Base-by-base conservation (phyloP, 2,329 filamentous ascomycete genomes). In the Phialemonium atrogriseum region DNA sequence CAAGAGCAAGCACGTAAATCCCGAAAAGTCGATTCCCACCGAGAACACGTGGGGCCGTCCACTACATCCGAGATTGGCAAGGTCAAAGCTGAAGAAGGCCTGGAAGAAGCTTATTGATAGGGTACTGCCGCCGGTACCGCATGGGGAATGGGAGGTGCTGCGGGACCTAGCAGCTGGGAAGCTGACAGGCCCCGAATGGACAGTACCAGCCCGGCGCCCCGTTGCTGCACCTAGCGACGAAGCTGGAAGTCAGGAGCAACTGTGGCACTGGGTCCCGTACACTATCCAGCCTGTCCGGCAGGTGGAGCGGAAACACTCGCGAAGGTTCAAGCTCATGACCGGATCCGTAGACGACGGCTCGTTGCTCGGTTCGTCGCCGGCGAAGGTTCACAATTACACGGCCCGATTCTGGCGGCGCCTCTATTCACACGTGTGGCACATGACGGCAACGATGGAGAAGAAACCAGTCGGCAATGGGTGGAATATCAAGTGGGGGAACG, bases 61-160 rank as follows among this genome's bases (percentile, higher is more conserved):
- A 0, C 50, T 65, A 2, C 37, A 57, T 4, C 41, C 53, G 5
- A 61, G 51, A 25, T 44, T 65, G 1, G 43, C 52, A 7, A 54
- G 59, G n/a, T 59, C 58, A 8, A 68, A 67, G 37, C 44, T 55
- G 27, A 62, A 56, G 17, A 57, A 51, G 14, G 69, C 65, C 55
- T 80, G 70, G 67, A 60, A 51, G 22, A 35, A 35, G 4, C 45
- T 59, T 11, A 52, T 65, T 1, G 49, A 60, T 10, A 69, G 64
- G 36, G 39, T 75, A 6, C 54, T 73, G 43, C 69, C 72, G n/a
- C 76, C 76, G 0, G 36, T 80, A 11, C 60, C 61, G 6, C 53
- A 49, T 17, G 54, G 57, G 12, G 71, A 79, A 45, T 80, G 73
- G 73, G 59, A 77, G 10, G 46, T 63, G 10, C 50, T 80, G n/a